Percentiles rank a stretch among this genome's conserved stretches.
These are phyloP conservation scores for Fraxinus latifolia DNA, from an alignment of 305 asterid species.

Conservation along the genomic window DNA sequence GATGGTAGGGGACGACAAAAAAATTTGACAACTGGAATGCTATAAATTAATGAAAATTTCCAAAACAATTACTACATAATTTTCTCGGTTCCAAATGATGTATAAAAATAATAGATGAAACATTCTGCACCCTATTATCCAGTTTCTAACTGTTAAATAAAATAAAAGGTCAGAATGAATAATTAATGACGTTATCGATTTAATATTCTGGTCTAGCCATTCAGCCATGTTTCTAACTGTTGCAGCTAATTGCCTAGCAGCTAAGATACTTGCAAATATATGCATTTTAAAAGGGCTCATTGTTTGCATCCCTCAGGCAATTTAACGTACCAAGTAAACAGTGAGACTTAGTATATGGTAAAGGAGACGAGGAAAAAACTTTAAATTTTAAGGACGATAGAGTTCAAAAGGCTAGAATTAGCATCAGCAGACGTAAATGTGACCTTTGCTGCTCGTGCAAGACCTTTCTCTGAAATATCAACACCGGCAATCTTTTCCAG, in stretches of 20 bases:
- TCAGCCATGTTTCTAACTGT: not conserved
- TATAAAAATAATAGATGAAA: not conserved
- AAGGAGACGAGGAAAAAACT: not conserved
- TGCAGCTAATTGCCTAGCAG: not conserved
- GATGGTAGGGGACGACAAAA: not conserved
- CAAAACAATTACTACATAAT: not conserved
- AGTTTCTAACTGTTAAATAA: not conserved
- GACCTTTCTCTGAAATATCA: slow-evolving; percentile 69
- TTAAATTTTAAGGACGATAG: not conserved
- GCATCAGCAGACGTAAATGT: slow-evolving; percentile 6
- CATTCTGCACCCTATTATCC: not conserved
- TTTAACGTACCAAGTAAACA: not conserved
- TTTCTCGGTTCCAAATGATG: not conserved
- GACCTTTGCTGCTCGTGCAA: slow-evolving; percentile 94
- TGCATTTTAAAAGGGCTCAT: not conserved
- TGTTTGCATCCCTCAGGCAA: not conserved
- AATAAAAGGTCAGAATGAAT: not conserved
- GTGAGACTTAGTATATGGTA: not conserved
- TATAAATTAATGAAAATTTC: not conserved
- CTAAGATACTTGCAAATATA: not conserved
- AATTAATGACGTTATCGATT: not conserved
- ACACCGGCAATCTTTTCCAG: slow-evolving; percentile 81
- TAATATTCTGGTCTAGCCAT: not conserved
- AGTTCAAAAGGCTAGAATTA: not conserved
- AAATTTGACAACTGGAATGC: not conserved